Percentiles rank a stretch among this genome's conserved stretches.
Evolutionary conservation across 805 yeast genomes (phyloP).

Genomic region (Saccharomycopsis fodiens): DNA sequence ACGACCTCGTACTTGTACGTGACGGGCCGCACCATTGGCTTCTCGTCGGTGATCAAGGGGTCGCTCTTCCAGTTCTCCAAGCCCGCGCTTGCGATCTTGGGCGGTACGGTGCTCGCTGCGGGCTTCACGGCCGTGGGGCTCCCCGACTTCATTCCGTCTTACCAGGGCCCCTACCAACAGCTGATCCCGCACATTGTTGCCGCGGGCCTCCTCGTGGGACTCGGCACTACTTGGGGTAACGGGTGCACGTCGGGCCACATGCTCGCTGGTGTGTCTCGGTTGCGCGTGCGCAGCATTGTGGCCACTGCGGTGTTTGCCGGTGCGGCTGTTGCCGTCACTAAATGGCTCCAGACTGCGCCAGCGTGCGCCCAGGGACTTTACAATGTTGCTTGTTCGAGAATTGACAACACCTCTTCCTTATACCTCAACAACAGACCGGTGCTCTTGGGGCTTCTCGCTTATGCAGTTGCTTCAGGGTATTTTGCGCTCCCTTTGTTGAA

Average conservation of each 20-base stretch:
- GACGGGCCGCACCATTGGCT: conserved; percentile 39
- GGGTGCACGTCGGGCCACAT: conserved; percentile 55
- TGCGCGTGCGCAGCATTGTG: conserved; percentile 36
- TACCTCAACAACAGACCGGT: conserved; percentile 19
- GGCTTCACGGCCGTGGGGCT: conserved; percentile 17
- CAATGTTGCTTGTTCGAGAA: not conserved
- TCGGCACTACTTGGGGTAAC: conserved; percentile 39
- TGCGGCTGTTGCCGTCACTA: conserved; percentile 27
- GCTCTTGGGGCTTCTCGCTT: conserved; percentile 17
- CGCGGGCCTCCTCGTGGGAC: conserved; percentile 39
- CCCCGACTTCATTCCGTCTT: conserved; percentile 26
- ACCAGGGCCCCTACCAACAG: not conserved
- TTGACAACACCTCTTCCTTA: not conserved
- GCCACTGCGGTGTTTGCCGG: conserved; percentile 35
- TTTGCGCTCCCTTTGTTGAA: conserved; percentile 25
- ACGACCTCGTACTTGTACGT: conserved; percentile 35
- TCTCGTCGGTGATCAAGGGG: conserved; percentile 36
- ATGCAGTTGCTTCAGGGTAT: conserved; percentile 22
- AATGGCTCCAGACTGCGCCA: not conserved
- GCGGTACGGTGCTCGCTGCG: conserved; percentile 31
- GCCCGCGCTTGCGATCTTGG: conserved; percentile 26
- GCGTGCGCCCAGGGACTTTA: conserved; percentile 5
- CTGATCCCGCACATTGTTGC: conserved; percentile 3
- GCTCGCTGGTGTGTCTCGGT: conserved; percentile 42
- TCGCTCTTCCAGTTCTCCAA: conserved; percentile 25